These are phyloP conservation scores for Podaxis sp. DNA, from an alignment of 768 basidiomycete genomes.

Conservation along the genomic window DNA sequence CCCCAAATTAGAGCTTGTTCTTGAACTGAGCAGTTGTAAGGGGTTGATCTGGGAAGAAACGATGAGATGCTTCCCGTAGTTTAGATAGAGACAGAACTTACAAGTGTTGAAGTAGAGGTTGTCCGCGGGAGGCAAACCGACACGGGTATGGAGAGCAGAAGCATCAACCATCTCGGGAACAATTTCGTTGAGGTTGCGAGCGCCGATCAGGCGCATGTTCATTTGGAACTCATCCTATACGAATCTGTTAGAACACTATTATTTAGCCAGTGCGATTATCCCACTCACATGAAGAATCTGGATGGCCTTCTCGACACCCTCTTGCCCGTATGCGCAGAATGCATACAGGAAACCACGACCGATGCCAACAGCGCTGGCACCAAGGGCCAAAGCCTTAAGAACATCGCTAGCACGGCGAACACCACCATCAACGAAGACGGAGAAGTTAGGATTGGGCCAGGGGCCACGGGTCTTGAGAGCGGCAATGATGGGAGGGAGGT, in stretches of 20 bases:
- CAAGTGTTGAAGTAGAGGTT: conserved; percentile 14
- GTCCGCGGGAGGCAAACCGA: conserved; percentile 10
- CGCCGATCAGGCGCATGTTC: conserved; percentile 93
- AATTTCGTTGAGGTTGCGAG: conserved; percentile 74
- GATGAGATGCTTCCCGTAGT: neutral
- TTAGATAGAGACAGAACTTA: neutral
- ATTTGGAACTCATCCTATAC: conserved; percentile 94
- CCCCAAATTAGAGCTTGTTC: conserved; percentile 23
- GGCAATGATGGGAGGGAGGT: conserved; percentile 82
- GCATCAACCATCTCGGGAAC: conserved; percentile 90
- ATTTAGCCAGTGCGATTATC: neutral
- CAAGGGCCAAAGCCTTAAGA: conserved; percentile 83
- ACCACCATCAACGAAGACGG: conserved; percentile 90
- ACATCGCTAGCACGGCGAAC: conserved; percentile 90
- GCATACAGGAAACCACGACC: conserved; percentile 89
- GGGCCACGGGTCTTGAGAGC: conserved; percentile 61
- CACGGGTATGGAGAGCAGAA: conserved; percentile 26
- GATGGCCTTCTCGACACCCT: conserved; percentile 82
- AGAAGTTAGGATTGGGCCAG: conserved; percentile 80
- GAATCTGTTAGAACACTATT: neutral
- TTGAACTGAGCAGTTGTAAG: conserved; percentile 23
- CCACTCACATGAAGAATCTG: conserved; percentile 68
- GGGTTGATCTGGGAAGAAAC: conserved; percentile 21
- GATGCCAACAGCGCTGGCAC: conserved; percentile 90
- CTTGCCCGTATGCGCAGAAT: conserved; percentile 84